Evolutionary conservation across 139 green algal genomes (phyloP).

Genomic region (Helicosporidium sp.): DNA sequence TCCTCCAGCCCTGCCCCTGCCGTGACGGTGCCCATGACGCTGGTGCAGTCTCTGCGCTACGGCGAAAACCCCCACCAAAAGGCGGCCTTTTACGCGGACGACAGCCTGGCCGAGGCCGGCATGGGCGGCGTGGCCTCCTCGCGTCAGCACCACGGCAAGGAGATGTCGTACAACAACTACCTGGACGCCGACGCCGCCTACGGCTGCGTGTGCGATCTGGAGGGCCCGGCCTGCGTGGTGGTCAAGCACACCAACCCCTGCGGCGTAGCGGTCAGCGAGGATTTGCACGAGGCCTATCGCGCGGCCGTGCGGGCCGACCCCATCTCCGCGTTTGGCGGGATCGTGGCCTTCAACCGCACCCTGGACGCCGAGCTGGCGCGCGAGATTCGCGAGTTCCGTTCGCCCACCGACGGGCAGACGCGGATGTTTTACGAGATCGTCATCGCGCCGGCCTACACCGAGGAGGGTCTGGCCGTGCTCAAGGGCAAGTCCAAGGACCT

Average conservation of each 20-base stretch:
- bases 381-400: conserved; percentile 79
- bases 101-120: conserved; percentile 52
- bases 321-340: conserved; percentile 89
- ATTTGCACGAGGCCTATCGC: conserved; percentile 82
- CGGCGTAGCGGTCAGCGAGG: conserved; percentile 52
- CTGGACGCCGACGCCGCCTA: conserved; percentile 78
- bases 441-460: conserved; percentile 83
- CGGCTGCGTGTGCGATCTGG: conserved; percentile 48
- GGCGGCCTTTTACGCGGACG: conserved; percentile 91
- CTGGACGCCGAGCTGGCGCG: conserved; percentile 64
- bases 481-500: conserved; percentile 95
- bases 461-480: conserved; percentile 71
- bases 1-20: conserved; percentile 6
- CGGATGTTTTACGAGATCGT: conserved; percentile 99
- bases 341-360: conserved; percentile 93
- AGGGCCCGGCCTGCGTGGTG: conserved; percentile 75
- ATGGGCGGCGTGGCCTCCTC: conserved; percentile 63
- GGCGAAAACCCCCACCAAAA: conserved; percentile 96
- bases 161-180: conserved; percentile 99
- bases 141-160: conserved; percentile 89
- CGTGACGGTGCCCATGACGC: conserved; percentile 66
- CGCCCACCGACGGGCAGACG: conserved; percentile 83
- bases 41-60: conserved; percentile 56
- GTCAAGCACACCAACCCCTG: conserved; percentile 99
- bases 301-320: conserved; percentile 82